Evolutionary conservation across 352 stramenopile species (phyloP), one percentile per base, ranked within the genome.

Genomic region (Aphanomyces astaci): DNA sequence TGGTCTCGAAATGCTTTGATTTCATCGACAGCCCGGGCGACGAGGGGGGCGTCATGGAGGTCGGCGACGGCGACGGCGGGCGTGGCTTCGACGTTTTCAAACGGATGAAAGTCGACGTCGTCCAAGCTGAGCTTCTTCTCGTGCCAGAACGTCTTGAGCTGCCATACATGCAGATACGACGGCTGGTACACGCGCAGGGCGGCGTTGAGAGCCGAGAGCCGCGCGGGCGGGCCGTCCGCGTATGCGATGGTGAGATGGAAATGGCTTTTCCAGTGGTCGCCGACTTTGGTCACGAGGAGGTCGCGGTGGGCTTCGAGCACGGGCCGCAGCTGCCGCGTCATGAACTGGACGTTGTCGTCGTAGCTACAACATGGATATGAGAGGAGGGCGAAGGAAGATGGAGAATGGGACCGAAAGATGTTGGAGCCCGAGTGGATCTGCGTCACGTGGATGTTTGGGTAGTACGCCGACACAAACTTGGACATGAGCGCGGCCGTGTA

Each of bases 101-200:
- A 98, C 51, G 85, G 87, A 72, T 98, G 91, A 54, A 98, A 96
- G 75, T 99, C 96, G 56, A 99, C 95, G 70, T 99, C 97, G 40
- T 89, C 90, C 73, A 97, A 87, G 46, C 87, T 95, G 57, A 99
- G 84, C 48, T 97, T 96, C 4, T 78, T 84, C 71, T 98, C 88
- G 73, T 99, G 93, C 97, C 97, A 99, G 76, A 99, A 99, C 1
- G 95, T 98, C 77, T 99, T 99, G 64, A 99, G 87, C 78, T 99
- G 92, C 96, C 95, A 99, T 65, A 98, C 95, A 78, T 99, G 96
- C 71, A 99, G 89, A 62, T 98, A 99, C 28, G 86, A 97, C 25
- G 95, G 95, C 17, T 76, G 71, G 76, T 98, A 99, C 25, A 92
- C 92, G 7, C 96, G 86, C 54, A 99, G 78, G 33, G 90, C 91